These are phyloP conservation scores for Malassezia cuniculi DNA, from an alignment of 1,284 basidiomycete species.

Conservation along the genomic window DNA sequence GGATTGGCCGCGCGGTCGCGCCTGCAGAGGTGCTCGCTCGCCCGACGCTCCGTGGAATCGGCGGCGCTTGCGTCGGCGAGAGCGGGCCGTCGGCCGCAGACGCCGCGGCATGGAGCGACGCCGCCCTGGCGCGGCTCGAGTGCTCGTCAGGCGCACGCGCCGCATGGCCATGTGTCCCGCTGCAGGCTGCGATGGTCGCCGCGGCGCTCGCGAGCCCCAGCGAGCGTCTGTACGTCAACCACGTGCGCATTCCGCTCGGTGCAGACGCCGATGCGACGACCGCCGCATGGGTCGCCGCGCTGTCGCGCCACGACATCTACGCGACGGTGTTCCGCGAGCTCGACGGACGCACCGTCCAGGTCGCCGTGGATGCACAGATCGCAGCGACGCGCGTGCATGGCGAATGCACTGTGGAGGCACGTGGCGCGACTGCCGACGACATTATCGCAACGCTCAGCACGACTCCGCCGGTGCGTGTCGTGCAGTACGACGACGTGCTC, in stretches of 20 bases:
- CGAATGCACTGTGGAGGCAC: conserved; percentile 4
- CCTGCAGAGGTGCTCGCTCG: conserved; percentile 21
- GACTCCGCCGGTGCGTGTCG: conserved; percentile 23
- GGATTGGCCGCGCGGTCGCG: conserved; percentile 14
- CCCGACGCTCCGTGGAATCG: conserved; percentile 24
- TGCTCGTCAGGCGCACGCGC: conserved; percentile 1
- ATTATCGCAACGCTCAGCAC: conserved; percentile 12
- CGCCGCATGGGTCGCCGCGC: conserved; percentile 15
- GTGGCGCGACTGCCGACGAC: conserved; percentile 15
- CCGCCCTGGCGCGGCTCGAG: background rate
- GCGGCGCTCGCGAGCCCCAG: conserved; percentile 15
- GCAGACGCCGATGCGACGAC: conserved; percentile 1
- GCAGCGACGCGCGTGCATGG: background rate
- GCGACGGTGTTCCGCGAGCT: conserved; percentile 26
- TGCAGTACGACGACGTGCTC: conserved; percentile 11
- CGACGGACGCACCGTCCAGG: conserved; percentile 16
- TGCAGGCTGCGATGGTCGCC: conserved; percentile 29
- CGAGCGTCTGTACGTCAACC: conserved; percentile 25
- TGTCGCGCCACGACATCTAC: conserved; percentile 23
- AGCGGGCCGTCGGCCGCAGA: background rate
- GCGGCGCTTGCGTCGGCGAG: conserved; percentile 1
- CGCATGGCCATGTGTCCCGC: conserved; percentile 24
- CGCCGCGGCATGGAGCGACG: background rate
- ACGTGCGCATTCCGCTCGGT: conserved; percentile 16
- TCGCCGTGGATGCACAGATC: conserved; percentile 12